Conservation (phyloP, 2,329 filamentous ascomycete genomes). For the Dichotomopilus funicola region DNA sequence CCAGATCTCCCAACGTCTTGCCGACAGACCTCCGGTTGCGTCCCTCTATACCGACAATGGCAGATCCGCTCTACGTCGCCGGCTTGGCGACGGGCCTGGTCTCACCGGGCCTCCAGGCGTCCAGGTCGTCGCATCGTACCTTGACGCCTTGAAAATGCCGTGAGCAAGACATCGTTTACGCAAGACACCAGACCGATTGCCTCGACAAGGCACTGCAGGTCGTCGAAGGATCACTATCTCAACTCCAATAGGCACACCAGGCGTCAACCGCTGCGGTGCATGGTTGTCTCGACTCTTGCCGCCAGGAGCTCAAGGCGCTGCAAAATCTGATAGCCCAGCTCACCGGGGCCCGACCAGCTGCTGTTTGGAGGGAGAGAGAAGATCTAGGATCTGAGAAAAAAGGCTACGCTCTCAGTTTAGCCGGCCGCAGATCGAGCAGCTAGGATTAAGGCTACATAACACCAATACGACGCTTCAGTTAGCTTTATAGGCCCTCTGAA, state of each 20-base stretch:
- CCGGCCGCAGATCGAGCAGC: neutral
- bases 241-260: neutral
- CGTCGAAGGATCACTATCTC: neutral
- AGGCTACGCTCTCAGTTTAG: conserved; percentile 3
- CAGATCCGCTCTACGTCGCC: conserved; percentile 1
- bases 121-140: too few species aligned
- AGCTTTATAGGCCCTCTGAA: neutral
- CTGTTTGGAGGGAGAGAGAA: neutral
- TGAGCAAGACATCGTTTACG: conserved; percentile 1
- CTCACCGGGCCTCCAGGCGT: too few species aligned
- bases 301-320: neutral
- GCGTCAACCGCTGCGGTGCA: neutral
- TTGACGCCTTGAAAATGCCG: conserved; percentile 8
- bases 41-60: neutral
- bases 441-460: neutral
- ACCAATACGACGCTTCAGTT: conserved; percentile 3
- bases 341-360: neutral
- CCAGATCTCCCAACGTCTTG: too few species aligned
- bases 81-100: conserved; percentile 1
- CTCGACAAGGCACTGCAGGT: neutral
- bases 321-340: neutral
- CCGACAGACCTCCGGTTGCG: too few species aligned
- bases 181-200: neutral
- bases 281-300: neutral
- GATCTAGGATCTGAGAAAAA: neutral